A percentile compares a stretch with the other conserved stretches of the same genome.
phyloP scores from a whole-genome alignment of 2,329 filamentous ascomycete species.

The Didymella pomorum region DNA sequence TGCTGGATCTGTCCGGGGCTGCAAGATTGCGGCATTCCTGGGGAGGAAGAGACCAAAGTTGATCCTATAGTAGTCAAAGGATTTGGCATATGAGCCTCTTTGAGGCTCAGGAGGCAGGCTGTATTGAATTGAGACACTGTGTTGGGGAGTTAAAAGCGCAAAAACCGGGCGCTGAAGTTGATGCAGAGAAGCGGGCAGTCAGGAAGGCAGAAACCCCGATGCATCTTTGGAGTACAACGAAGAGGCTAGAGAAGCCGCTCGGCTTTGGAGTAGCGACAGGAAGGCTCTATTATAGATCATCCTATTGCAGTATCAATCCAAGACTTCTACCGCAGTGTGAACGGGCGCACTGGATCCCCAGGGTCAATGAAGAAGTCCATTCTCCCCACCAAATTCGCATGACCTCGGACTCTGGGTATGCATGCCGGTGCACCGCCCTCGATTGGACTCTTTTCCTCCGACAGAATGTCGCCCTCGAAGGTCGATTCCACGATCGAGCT shows the following conservation, averaged over 20 bases:
- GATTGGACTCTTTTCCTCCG: slow-evolving; percentile 12
- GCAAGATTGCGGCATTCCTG: background rate
- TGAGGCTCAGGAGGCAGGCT: background rate
- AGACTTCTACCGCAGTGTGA: slow-evolving; percentile 12
- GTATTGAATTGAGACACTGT: no score
- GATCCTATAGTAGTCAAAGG: background rate
- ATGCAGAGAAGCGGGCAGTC: background rate
- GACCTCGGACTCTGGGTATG: slow-evolving; percentile 17
- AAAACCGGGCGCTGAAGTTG: background rate
- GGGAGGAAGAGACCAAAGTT: background rate
- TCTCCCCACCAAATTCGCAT: slow-evolving; percentile 18
- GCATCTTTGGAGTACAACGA: background rate
- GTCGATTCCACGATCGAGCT: slow-evolving; percentile 27
- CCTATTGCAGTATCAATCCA: no score
- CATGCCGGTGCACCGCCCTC: slow-evolving; percentile 17
- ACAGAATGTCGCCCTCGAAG: slow-evolving; percentile 18
- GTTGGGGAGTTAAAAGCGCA: background rate
- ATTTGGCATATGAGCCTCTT: background rate
- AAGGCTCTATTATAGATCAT: no score
- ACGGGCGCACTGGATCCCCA: slow-evolving; percentile 14
- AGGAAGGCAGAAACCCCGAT: background rate
- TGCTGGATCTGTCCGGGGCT: background rate
- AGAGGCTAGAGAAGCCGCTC: background rate
- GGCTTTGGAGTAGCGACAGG: background rate
- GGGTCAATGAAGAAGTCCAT: slow-evolving; percentile 24